These are phyloP conservation scores for Schrenkiella parvula DNA, from an alignment of 345 rosid genomes.

Conservation along the genomic window DNA sequence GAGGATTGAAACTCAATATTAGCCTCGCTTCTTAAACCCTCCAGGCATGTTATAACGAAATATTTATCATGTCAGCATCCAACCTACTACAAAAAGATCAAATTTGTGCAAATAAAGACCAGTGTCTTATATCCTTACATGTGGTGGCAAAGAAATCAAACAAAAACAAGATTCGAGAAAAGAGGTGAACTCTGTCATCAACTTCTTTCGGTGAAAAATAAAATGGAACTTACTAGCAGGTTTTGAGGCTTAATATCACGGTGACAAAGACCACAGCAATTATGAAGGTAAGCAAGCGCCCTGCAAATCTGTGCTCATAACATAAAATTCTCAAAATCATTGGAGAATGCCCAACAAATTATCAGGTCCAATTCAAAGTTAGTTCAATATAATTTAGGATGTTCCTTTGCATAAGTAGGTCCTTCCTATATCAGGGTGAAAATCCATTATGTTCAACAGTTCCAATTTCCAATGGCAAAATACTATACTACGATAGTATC, in stretches of 20 bases:
- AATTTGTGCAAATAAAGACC: neutral
- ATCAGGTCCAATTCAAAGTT: neutral
- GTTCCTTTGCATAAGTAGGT: neutral
- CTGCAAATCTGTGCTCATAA: slow-evolving; percentile 65
- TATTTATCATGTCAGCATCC: neutral
- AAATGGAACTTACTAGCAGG: slow-evolving; percentile 50
- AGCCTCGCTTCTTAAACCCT: neutral
- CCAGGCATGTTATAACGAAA: neutral
- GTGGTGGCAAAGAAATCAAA: neutral
- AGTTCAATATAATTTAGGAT: neutral
- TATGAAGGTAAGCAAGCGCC: slow-evolving; percentile 80
- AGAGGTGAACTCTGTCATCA: neutral
- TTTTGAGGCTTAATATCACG: slow-evolving; percentile 91
- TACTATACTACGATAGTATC: neutral
- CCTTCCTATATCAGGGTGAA: no score
- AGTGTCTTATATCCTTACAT: neutral
- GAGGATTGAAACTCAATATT: neutral
- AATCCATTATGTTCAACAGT: neutral
- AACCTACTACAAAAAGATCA: neutral
- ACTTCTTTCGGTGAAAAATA: neutral
- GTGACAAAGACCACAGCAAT: slow-evolving; percentile 75
- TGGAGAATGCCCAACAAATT: neutral
- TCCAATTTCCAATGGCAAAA: neutral
- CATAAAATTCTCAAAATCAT: slow-evolving; percentile 1
- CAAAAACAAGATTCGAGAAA: neutral